A percentile compares a stretch with the other conserved stretches of the same genome.
Conservation (phyloP, 2,329 filamentous ascomycete species). For the Ophiosphaerella narmari region DNA sequence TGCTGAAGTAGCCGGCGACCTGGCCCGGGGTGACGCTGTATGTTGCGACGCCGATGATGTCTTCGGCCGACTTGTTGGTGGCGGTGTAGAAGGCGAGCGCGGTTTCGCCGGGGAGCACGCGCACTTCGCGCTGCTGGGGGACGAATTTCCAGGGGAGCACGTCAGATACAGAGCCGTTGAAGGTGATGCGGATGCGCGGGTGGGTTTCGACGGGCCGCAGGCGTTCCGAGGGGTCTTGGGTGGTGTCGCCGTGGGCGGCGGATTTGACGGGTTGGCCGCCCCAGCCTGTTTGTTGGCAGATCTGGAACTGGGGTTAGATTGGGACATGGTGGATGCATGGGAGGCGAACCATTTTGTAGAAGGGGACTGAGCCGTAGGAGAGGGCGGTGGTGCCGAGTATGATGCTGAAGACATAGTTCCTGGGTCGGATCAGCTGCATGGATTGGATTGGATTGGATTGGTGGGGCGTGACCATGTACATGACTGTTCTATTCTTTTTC, state of each 20-base stretch:
- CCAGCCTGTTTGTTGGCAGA: slow-evolving; percentile 87
- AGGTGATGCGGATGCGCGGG: slow-evolving; percentile 89
- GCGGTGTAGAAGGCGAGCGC: slow-evolving; percentile 97
- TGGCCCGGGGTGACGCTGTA: slow-evolving; percentile 97
- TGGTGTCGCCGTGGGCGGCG: slow-evolving; percentile 63
- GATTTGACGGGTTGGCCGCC: slow-evolving; percentile 90
- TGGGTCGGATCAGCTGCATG: slow-evolving; percentile 35
- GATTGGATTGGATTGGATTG: not conserved
- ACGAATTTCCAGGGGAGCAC: slow-evolving; percentile 96
- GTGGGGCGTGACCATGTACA: slow-evolving; percentile 50
- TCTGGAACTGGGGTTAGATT: slow-evolving; percentile 52
- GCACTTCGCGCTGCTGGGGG: slow-evolving; percentile 94
- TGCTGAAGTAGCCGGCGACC: slow-evolving; percentile 96
- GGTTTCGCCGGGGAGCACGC: slow-evolving; percentile 93
- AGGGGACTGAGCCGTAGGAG: slow-evolving; percentile 80
- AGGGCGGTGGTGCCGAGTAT: slow-evolving; percentile 80
- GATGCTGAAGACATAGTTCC: slow-evolving; percentile 75
- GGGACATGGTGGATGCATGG: slow-evolving; percentile 4
- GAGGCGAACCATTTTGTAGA: slow-evolving; percentile 78
- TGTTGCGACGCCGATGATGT: slow-evolving; percentile 97
- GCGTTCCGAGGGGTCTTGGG: slow-evolving; percentile 71
- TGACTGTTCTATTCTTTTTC: slow-evolving; percentile 69
- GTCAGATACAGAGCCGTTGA: slow-evolving; percentile 94
- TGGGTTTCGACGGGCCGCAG: slow-evolving; percentile 80
- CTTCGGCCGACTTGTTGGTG: slow-evolving; percentile 84